Evolutionary conservation across 169 alveolate species (phyloP).

Genomic region (Eimeria nieschulzi): DNA sequence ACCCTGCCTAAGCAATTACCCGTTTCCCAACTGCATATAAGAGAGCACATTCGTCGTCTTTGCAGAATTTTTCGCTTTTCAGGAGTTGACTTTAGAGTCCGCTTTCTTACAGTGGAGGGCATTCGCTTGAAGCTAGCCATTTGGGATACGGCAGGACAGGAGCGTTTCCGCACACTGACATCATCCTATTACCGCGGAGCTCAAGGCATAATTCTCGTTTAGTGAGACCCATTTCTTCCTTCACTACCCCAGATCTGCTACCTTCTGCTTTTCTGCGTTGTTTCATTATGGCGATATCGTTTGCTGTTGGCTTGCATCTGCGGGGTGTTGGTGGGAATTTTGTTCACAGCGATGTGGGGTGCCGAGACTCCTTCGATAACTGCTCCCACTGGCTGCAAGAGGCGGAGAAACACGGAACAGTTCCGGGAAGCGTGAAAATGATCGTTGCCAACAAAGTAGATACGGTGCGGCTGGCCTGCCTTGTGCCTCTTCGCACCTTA

Average conservation of each 20-base stretch:
- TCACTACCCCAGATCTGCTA: no score
- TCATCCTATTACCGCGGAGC: conserved; percentile 97
- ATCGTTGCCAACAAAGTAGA: neutral
- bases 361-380: neutral
- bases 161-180: conserved; percentile 94
- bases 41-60: no score
- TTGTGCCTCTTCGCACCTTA: no score
- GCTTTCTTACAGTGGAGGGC: conserved; percentile 31
- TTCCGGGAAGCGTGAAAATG: neutral
- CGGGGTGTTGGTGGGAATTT: no score
- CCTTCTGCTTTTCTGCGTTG: no score
- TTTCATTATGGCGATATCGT: no score
- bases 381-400: neutral
- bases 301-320: no score
- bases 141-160: conserved; percentile 99
- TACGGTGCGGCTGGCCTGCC: neutral
- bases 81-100: conserved; percentile 74
- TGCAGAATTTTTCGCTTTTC: neutral
- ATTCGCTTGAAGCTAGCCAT: conserved; percentile 68
- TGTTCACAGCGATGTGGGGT: conserved; percentile 1
- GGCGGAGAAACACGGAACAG: neutral
- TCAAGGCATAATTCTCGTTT: conserved; percentile 82
- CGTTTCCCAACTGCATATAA: no score
- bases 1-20: no score
- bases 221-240: neutral